These are phyloP conservation scores for Sclerotiophoma versabilis DNA, from an alignment of 2,329 filamentous ascomycete species.

Conservation along the genomic window DNA sequence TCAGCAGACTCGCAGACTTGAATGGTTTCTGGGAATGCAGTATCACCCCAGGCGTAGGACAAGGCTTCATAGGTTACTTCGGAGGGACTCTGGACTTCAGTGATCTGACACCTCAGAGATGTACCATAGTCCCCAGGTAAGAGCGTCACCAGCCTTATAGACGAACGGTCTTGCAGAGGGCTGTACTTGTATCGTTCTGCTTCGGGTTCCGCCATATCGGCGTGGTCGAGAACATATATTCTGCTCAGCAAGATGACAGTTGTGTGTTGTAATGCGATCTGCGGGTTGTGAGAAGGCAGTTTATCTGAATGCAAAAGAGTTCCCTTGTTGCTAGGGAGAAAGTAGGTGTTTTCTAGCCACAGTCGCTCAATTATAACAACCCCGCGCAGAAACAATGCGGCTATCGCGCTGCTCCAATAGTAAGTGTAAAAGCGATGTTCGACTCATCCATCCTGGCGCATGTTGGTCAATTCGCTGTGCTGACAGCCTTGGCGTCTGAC, in stretches of 20 bases:
- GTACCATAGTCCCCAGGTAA: background rate
- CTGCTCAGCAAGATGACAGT: background rate
- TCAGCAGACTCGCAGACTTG: background rate
- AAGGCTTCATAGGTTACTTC: conserved; percentile 6
- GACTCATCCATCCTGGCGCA: too few species aligned
- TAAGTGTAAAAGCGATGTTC: background rate
- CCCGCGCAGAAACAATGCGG: background rate
- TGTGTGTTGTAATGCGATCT: background rate
- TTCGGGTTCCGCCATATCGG: background rate
- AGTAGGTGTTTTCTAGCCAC: too few species aligned
- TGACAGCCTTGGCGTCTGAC: conserved; percentile 7
- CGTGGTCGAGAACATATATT: background rate
- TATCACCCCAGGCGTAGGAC: conserved; percentile 11
- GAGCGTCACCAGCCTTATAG: conserved; percentile 3
- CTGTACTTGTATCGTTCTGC: background rate
- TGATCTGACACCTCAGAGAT: conserved; percentile 1
- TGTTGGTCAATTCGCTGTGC: background rate
- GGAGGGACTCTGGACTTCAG: background rate
- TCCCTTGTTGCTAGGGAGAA: too few species aligned
- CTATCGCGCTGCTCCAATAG: background rate
- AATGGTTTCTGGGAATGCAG: background rate
- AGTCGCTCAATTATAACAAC: background rate
- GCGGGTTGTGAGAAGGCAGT: too few species aligned
- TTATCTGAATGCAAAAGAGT: background rate
- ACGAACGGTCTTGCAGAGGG: background rate